Evolutionary conservation across 441 rosid species (phyloP), one percentile per base, ranked within the genome.

Genomic region (Brassica hybrid): DNA sequence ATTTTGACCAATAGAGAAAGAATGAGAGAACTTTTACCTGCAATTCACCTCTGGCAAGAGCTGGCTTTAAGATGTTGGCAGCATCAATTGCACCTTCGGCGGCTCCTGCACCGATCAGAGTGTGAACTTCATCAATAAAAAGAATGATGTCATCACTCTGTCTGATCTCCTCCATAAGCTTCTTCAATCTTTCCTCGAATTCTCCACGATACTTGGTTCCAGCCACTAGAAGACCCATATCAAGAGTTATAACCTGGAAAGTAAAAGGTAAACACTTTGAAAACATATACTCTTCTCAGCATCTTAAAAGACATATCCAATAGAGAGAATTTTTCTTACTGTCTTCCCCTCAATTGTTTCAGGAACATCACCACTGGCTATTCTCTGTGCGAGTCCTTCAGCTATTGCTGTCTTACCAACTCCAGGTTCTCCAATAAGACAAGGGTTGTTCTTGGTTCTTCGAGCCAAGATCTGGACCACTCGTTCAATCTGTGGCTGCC

Each of bases 361-460:
- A 50, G 98, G 98, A 78, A 88, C 91, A 41, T 92, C 92, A 48
- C 94, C 94, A 76, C 77, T 86, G 9, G 97, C 86, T 83, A 94
- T 94, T 27, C 90, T 84, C 54, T 87, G 88, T 17, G 96, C 95
- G 60, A 94, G 91, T 67, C 95, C 98, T 86, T 94, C 97, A 1
- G 98, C 97, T 74, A 94, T 92, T 65, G 98, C 98, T 61, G 98
- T 94, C 86, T 94, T 94, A 65, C 98, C 98, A 34, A 94, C 98
- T 52, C 98, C 98, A 87, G 94, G 92, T 85, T 92, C 98, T 82
- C 98, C 98, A 34, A 94, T 93, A 77, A 94, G 97, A 84, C 94
- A 90, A 0, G 98, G 98, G 57, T 94, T 94, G 73, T 94, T 94
- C 82, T 94, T 94, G 59, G 94, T 87, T 80, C 95, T 76, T 60